phyloP scores from a whole-genome alignment of 805 yeast species.

The Sugiyamaella lignohabitans region DNA sequence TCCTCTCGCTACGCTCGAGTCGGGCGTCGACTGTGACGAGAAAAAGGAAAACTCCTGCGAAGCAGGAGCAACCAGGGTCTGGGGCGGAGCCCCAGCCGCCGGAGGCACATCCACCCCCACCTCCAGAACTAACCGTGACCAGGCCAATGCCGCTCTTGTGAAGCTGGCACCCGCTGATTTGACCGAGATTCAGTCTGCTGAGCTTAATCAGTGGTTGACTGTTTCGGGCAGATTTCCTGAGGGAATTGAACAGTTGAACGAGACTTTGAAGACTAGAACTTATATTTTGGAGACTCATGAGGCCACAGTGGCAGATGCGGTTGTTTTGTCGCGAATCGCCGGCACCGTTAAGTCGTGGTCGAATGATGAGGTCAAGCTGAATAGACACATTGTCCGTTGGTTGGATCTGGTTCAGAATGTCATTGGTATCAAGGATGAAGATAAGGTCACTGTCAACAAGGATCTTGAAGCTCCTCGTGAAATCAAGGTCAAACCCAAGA shows the following conservation, averaged over 20 bases:
- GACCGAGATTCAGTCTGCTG: conserved; percentile 52
- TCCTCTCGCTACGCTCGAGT: too few relatives aligned
- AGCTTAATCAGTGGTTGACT: conserved; percentile 72
- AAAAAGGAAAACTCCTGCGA: background rate
- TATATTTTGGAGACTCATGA: conserved; percentile 48
- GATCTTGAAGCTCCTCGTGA: conserved; percentile 69
- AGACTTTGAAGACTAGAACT: conserved; percentile 59
- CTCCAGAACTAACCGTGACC: too few relatives aligned
- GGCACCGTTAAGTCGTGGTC: conserved; percentile 55
- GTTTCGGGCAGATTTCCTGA: conserved; percentile 58
- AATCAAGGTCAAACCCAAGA: conserved; percentile 43
- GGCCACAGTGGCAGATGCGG: conserved; percentile 65
- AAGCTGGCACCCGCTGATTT: conserved; percentile 22
- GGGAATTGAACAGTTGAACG: conserved; percentile 52
- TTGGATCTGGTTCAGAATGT: conserved; percentile 72
- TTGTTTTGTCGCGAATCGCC: conserved; percentile 58
- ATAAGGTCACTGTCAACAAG: conserved; percentile 50
- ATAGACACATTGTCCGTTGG: conserved; percentile 92
- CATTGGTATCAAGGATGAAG: conserved; percentile 44
- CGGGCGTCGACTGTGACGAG: too few relatives aligned
- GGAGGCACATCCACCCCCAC: background rate
- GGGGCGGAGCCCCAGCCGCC: background rate
- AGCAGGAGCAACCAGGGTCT: background rate
- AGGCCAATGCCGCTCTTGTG: conserved; percentile 18
- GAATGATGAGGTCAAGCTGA: conserved; percentile 49